Evolutionary conservation across 2,329 filamentous ascomycete genomes (phyloP).

Genomic region (Phyllosticta citribraziliensis): DNA sequence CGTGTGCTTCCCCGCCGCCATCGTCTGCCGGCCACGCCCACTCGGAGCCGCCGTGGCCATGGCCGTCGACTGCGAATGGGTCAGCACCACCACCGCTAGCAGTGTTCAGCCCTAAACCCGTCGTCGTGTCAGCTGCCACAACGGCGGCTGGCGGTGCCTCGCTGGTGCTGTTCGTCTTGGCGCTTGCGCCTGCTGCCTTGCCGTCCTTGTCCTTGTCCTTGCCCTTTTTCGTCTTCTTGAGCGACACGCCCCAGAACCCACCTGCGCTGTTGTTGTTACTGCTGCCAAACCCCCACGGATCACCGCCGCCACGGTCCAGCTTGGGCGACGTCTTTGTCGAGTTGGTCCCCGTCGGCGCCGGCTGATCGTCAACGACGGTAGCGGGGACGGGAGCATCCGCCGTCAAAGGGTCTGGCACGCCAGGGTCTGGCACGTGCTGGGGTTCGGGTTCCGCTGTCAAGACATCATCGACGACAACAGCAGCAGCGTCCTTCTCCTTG

Average conservation of each 20-base stretch:
- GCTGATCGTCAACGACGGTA: constrained; percentile 13
- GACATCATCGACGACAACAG: constrained; percentile 5
- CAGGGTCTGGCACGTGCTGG: constrained; percentile 12
- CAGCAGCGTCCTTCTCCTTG: constrained; percentile 21
- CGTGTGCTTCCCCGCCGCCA: constrained; percentile 13
- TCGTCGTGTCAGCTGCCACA: constrained; percentile 7
- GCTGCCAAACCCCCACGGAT: constrained; percentile 11
- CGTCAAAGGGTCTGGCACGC: constrained; percentile 18
- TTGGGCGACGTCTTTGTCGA: constrained; percentile 17
- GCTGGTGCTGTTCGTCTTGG: not conserved
- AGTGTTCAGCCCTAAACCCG: constrained; percentile 4
- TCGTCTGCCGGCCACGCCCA: not conserved
- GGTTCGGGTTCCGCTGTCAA: constrained; percentile 19
- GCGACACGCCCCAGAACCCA: constrained; percentile 36
- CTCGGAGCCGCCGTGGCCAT: not conserved
- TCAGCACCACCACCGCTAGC: constrained; percentile 16
- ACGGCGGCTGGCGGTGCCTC: not conserved
- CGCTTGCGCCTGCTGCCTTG: not conserved
- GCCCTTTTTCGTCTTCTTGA: constrained; percentile 34
- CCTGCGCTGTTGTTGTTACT: constrained; percentile 18
- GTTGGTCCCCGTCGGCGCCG: constrained; percentile 19
- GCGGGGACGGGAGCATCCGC: constrained; percentile 15
- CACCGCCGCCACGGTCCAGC: constrained; percentile 11
- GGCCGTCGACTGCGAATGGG: not conserved
- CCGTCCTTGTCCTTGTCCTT: constrained; percentile 17